Conservation (phyloP, 2,329 filamentous ascomycete species). For the Fusarium sp. region DNA sequence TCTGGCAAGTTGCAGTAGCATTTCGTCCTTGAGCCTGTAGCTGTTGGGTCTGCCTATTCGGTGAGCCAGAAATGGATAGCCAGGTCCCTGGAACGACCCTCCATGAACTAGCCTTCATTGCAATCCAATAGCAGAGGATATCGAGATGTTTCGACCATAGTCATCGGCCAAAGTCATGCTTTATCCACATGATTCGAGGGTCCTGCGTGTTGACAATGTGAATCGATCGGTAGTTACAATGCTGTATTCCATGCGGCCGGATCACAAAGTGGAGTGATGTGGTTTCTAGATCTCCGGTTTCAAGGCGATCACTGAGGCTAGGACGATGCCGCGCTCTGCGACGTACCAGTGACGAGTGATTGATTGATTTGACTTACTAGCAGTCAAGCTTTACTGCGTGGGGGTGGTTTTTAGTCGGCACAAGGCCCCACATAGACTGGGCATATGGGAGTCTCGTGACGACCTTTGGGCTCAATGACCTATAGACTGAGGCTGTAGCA, state of each 20-base stretch:
- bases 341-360: constrained; percentile 3
- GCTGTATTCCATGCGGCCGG: constrained; percentile 15
- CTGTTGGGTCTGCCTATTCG: constrained; percentile 5
- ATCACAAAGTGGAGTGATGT: constrained; percentile 17
- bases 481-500: not conserved
- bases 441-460: constrained; percentile 28
- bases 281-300: constrained; percentile 17
- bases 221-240: constrained; percentile 7
- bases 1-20: constrained; percentile 24
- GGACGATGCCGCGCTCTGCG: constrained; percentile 28
- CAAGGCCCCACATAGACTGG: constrained; percentile 27
- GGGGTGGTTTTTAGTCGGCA: constrained; percentile 18
- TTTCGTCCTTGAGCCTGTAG: not conserved
- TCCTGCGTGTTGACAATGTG: constrained; percentile 30
- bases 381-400: constrained; percentile 33
- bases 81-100: not conserved
- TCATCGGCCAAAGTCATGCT: constrained; percentile 11
- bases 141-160: not conserved
- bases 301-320: constrained; percentile 24
- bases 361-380: constrained; percentile 25
- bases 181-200: constrained; percentile 23
- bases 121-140: not conserved
- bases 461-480: constrained; percentile 7
- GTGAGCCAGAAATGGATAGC: constrained; percentile 13
- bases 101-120: not conserved